Evolutionary conservation across 108 stramenopile genomes (phyloP).

Genomic region (Cyclotella distinguenda): DNA sequence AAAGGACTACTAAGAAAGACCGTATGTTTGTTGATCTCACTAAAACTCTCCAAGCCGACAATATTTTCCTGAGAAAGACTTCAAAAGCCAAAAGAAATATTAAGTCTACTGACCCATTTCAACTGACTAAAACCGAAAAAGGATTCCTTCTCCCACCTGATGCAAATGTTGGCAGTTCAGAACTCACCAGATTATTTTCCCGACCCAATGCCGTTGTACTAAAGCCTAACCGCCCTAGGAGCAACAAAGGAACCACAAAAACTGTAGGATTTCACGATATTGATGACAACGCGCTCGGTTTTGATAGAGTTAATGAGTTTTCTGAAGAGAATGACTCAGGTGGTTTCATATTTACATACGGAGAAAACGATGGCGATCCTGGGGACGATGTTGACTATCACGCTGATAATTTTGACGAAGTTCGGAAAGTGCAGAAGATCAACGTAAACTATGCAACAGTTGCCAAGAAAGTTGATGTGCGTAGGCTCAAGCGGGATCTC

Average conservation of each 20-base stretch:
- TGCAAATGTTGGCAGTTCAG: constrained; percentile 59
- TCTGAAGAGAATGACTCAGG: constrained; percentile 26
- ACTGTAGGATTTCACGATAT: constrained; percentile 58
- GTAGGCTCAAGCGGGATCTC: constrained; percentile 80
- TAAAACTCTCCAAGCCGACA: constrained; percentile 14
- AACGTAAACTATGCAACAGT: constrained; percentile 80
- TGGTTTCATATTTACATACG: constrained; percentile 56
- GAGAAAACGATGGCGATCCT: constrained; percentile 38
- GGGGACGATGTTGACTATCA: constrained; percentile 44
- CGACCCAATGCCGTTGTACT: constrained; percentile 65
- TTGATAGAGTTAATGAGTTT: constrained; percentile 50
- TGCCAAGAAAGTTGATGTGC: constrained; percentile 91
- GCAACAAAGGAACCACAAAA: constrained; percentile 26
- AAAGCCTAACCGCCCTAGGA: constrained; percentile 3
- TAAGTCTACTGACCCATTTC: constrained; percentile 51
- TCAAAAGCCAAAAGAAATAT: constrained; percentile 40
- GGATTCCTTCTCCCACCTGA: constrained; percentile 78
- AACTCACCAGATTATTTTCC: constrained; percentile 70
- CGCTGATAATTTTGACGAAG: constrained; percentile 56
- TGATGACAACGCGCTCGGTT: constrained; percentile 41
- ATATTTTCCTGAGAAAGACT: constrained; percentile 40
- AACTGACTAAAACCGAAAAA: constrained; percentile 57
- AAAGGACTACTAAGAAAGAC: constrained; percentile 50
- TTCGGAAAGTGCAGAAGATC: constrained; percentile 85
- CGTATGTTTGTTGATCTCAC: constrained; percentile 42